Conservation (phyloP, 108 stramenopile species). For the Chaetoceros tenuissimus region DNA sequence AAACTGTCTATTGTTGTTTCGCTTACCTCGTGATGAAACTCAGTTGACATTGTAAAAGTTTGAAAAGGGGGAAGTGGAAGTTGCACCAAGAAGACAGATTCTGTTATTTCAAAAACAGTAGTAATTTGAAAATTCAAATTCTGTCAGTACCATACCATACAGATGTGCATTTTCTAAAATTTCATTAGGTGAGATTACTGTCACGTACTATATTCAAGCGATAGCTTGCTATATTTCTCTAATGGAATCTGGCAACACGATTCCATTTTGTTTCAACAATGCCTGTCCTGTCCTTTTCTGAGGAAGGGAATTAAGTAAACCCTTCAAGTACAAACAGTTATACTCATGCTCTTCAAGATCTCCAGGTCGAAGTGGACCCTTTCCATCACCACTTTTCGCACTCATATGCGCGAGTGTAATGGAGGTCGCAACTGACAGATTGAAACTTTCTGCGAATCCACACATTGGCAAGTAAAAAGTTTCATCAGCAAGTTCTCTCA, state of each 20-base stretch:
- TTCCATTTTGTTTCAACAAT: constrained; percentile 47
- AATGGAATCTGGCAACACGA: constrained; percentile 37
- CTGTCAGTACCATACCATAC: too few relatives aligned
- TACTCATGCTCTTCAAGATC: constrained; percentile 63
- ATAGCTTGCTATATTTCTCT: constrained; percentile 12
- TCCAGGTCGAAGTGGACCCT: constrained; percentile 67
- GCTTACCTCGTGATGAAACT: too few relatives aligned
- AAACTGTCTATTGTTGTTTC: too few relatives aligned
- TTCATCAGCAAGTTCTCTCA: constrained; percentile 58
- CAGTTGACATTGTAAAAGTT: too few relatives aligned
- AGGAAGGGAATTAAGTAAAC: constrained; percentile 59
- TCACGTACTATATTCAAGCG: too few relatives aligned
- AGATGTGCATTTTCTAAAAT: too few relatives aligned
- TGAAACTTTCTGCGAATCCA: constrained; percentile 88
- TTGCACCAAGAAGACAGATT: too few relatives aligned
- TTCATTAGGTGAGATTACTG: too few relatives aligned
- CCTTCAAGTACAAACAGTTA: constrained; percentile 53
- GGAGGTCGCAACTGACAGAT: constrained; percentile 79
- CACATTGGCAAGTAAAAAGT: constrained; percentile 79
- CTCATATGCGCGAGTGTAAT: constrained; percentile 74
- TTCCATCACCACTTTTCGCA: constrained; percentile 28
- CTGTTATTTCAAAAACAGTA: too few relatives aligned
- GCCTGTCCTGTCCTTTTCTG: constrained; percentile 46
- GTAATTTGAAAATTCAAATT: too few relatives aligned
- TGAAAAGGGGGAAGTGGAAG: too few relatives aligned